phyloP scores from a whole-genome alignment of 1,284 basidiomycete species.

The Spongiforma sp. region DNA sequence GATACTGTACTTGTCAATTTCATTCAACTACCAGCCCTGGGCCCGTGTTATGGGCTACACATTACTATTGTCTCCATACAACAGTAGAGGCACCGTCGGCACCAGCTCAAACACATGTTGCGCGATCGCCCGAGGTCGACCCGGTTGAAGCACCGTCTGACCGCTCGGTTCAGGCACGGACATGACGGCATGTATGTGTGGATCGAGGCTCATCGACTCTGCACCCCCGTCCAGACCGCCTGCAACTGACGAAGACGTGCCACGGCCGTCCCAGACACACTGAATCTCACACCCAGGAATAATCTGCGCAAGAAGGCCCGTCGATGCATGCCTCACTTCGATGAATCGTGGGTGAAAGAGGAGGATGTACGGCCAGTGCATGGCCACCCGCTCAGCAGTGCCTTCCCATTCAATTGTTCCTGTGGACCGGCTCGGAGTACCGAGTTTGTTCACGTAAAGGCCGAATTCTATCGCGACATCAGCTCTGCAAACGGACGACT shows the following conservation, averaged over 20 bases:
- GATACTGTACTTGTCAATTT: too few species aligned
- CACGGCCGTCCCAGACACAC: slow-evolving; percentile 88
- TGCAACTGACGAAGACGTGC: slow-evolving; percentile 45
- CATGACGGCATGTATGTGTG: slow-evolving; percentile 79
- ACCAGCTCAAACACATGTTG: slow-evolving; percentile 85
- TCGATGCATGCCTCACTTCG: slow-evolving; percentile 88
- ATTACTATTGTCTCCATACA: too few species aligned
- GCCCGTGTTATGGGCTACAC: too few species aligned
- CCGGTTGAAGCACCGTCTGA: slow-evolving; percentile 41
- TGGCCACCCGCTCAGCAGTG: slow-evolving; percentile 84
- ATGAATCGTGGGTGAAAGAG: slow-evolving; percentile 93
- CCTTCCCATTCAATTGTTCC: slow-evolving; percentile 96
- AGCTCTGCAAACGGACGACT: slow-evolving; percentile 9
- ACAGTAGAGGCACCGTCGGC: slow-evolving; percentile 79
- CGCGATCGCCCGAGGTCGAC: slow-evolving; percentile 51
- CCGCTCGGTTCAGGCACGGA: slow-evolving; percentile 53
- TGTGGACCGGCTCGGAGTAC: slow-evolving; percentile 76
- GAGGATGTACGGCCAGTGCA: slow-evolving; percentile 89
- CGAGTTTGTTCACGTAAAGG: slow-evolving; percentile 88
- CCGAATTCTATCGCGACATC: slow-evolving; percentile 76
- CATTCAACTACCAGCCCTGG: too few species aligned
- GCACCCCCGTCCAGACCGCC: slow-evolving; percentile 30
- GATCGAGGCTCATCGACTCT: slow-evolving; percentile 65
- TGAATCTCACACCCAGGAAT: slow-evolving; percentile 83
- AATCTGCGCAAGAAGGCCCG: slow-evolving; percentile 89